These are phyloP conservation scores for Tylopilus vinaceipallidus DNA, from an alignment of 768 basidiomycete genomes.

Conservation along the genomic window DNA sequence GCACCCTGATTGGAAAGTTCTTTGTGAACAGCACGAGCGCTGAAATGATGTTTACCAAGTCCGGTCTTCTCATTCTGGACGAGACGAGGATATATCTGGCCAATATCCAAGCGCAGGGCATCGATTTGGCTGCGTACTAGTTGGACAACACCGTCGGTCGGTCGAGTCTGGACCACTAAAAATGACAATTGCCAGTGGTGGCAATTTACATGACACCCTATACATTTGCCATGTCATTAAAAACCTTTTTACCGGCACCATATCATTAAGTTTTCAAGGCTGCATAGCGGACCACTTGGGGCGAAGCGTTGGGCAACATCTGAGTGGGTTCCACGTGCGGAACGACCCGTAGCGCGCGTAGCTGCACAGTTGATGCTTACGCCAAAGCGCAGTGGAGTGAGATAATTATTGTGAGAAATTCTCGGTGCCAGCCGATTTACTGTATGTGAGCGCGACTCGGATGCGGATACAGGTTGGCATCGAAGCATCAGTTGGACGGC, in stretches of 20 bases:
- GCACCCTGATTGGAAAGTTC: constrained; percentile 54
- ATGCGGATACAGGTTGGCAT: neutral
- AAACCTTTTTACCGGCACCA: no score
- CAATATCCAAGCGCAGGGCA: constrained; percentile 32
- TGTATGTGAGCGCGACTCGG: neutral
- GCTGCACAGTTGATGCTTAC: no score
- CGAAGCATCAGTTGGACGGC: neutral
- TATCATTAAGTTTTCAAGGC: no score
- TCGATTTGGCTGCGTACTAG: constrained; percentile 9
- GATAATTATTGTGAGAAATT: neutral
- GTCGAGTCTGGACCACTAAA: neutral
- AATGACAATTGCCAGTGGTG: no score
- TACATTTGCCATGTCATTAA: no score
- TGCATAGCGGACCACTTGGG: no score
- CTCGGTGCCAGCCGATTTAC: neutral
- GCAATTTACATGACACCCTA: no score
- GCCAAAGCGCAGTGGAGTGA: no score
- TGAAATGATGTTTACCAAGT: constrained; percentile 41
- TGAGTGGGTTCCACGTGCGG: no score
- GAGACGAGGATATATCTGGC: constrained; percentile 41
- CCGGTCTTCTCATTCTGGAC: constrained; percentile 38
- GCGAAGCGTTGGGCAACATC: no score
- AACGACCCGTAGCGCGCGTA: no score
- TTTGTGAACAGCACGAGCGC: constrained; percentile 30
- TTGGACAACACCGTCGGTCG: no score